Conservation (phyloP, 345 rosid genomes). For the Cardamine chenopodiifolia region DNA sequence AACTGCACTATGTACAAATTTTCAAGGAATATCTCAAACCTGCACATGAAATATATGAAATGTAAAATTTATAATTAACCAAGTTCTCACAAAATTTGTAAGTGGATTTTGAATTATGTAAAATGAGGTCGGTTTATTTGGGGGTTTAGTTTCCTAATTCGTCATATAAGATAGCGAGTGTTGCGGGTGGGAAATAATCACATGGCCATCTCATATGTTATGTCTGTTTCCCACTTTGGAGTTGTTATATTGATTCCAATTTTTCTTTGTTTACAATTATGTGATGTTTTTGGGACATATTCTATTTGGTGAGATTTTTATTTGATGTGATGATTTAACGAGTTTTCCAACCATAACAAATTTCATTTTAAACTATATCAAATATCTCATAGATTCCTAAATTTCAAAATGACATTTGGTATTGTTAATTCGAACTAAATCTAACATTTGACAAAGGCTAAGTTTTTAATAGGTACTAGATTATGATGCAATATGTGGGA, state of each 20-base stretch:
- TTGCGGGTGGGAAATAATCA: conserved; percentile 33
- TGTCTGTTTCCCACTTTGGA: conserved; percentile 43
- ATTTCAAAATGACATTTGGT: background rate
- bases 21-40: background rate
- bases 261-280: conserved; percentile 26
- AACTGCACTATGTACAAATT: background rate
- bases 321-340: conserved; percentile 14
- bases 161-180: background rate
- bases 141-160: conserved; percentile 17
- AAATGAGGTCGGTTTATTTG: conserved; percentile 8
- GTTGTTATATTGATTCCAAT: conserved; percentile 34
- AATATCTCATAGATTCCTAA: background rate
- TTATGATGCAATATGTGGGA: background rate
- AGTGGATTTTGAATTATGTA: background rate
- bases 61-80: too few relatives aligned
- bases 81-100: background rate
- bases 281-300: conserved; percentile 15
- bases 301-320: conserved; percentile 13
- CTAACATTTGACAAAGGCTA: background rate
- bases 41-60: background rate
- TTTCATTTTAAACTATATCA: background rate
- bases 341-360: conserved; percentile 12
- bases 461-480: background rate
- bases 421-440: background rate
- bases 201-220: conserved; percentile 39